Conservation (phyloP, 306 rosid species). For the Quercus rubra region DNA sequence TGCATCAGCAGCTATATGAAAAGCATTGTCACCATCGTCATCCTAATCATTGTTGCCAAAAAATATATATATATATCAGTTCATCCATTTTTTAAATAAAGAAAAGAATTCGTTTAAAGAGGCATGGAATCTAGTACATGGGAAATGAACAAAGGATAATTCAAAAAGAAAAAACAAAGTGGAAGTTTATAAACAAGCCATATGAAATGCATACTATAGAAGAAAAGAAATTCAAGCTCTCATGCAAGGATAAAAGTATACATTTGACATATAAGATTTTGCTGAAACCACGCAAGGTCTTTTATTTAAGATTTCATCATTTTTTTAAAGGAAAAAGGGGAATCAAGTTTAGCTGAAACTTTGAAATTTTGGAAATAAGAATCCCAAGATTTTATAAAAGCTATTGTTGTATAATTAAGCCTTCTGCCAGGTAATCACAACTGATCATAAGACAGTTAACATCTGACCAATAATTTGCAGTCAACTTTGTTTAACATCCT, state of each 20-base stretch:
- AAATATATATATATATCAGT: background rate
- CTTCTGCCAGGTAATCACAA: background rate
- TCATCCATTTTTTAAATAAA: background rate
- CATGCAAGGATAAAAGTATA: background rate
- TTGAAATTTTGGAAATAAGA: background rate
- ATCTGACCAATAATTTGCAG: background rate
- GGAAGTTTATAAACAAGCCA: background rate
- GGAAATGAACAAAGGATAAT: no score
- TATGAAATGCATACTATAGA: background rate
- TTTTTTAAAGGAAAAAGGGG: background rate
- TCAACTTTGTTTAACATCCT: background rate
- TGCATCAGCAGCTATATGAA: conserved; percentile 96
- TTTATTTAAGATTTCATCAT: no score
- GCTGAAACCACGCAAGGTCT: no score
- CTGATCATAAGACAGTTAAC: background rate
- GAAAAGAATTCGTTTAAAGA: background rate
- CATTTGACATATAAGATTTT: background rate
- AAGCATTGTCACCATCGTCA: conserved; percentile 95
- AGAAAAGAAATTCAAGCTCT: background rate
- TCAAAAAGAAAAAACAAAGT: no score
- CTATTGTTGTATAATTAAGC: background rate
- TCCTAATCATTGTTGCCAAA: conserved; percentile 45
- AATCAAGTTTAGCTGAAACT: background rate
- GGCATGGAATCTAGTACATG: no score
- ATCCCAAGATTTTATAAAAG: background rate